Percentiles rank a stretch among this genome's conserved stretches.
These are phyloP conservation scores for Ophiostoma himal-ulmi DNA, from an alignment of 2,329 filamentous ascomycete genomes.

Conservation along the genomic window DNA sequence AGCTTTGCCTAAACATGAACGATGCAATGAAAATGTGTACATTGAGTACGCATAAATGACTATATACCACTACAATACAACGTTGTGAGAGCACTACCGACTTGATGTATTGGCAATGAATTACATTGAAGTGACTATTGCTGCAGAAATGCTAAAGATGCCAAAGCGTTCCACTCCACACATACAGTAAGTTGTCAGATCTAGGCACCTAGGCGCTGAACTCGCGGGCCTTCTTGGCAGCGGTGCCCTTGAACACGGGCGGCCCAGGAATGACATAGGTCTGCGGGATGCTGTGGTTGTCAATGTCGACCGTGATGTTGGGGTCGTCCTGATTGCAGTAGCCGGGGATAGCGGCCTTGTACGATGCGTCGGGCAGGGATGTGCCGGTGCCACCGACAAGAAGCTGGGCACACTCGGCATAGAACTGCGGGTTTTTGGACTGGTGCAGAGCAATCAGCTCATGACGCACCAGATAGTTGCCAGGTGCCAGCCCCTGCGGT, in stretches of 20 bases:
- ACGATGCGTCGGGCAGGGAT: slow-evolving; percentile 27
- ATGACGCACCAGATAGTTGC: slow-evolving; percentile 53
- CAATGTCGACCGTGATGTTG: slow-evolving; percentile 31
- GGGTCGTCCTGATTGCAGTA: slow-evolving; percentile 31
- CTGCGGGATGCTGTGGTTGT: slow-evolving; percentile 28
- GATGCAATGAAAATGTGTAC: neutral
- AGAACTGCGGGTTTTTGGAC: slow-evolving; percentile 47
- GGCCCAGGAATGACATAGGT: slow-evolving; percentile 30
- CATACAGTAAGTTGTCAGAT: neutral
- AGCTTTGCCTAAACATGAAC: neutral
- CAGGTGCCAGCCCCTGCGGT: slow-evolving; percentile 43
- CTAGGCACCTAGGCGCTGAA: slow-evolving; percentile 11
- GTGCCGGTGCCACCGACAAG: slow-evolving; percentile 38
- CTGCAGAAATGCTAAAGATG: neutral
- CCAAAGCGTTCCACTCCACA: neutral
- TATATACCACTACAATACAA: neutral
- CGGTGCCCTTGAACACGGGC: slow-evolving; percentile 28
- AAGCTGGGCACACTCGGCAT: slow-evolving; percentile 51
- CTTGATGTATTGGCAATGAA: neutral
- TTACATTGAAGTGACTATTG: neutral
- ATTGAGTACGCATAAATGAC: neutral
- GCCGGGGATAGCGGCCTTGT: slow-evolving; percentile 31
- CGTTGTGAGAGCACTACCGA: neutral
- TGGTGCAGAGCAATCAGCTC: slow-evolving; percentile 53
- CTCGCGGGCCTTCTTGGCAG: slow-evolving; percentile 25